Conservation (phyloP, 2,329 filamentous ascomycete species). For the Aspergillus costaricaensis region DNA sequence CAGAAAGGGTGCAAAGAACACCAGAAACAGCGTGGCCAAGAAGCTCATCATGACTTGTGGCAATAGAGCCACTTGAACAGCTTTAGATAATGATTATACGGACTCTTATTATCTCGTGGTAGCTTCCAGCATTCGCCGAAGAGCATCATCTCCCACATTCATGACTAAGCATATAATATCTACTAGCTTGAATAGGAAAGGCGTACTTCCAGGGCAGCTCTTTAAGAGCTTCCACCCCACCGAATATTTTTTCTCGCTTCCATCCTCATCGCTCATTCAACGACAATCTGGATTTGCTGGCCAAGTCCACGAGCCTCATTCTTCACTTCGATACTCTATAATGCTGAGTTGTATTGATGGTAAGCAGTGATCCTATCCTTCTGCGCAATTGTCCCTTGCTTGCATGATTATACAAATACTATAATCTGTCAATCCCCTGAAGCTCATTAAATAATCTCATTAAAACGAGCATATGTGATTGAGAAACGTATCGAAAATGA, state of each 20-base stretch:
- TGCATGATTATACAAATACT: constrained; percentile 65
- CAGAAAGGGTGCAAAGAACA: constrained; percentile 42
- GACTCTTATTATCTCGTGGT: not conserved
- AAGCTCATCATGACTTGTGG: constrained; percentile 32
- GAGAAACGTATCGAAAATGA: constrained; percentile 49
- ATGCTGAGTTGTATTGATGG: constrained; percentile 31
- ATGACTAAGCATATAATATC: not conserved
- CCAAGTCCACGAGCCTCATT: constrained; percentile 24
- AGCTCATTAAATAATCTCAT: constrained; percentile 45
- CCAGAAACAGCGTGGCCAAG: constrained; percentile 36
- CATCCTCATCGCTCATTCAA: constrained; percentile 5
- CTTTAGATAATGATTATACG: not conserved
- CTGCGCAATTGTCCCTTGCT: constrained; percentile 15
- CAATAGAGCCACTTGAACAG: not conserved
- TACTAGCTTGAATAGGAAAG: constrained; percentile 16
- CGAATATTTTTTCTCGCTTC: constrained; percentile 7
- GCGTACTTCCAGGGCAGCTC: constrained; percentile 17
- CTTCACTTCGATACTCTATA: not conserved
- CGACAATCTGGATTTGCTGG: constrained; percentile 31
- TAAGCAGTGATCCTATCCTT: constrained; percentile 23
- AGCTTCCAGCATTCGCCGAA: not conserved
- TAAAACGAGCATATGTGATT: constrained; percentile 42
- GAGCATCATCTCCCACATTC: not conserved
- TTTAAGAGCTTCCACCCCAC: constrained; percentile 15
- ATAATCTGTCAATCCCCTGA: constrained; percentile 87